Conservation (phyloP, 169 alveolate genomes). For the Eimeria brunetti region DNA sequence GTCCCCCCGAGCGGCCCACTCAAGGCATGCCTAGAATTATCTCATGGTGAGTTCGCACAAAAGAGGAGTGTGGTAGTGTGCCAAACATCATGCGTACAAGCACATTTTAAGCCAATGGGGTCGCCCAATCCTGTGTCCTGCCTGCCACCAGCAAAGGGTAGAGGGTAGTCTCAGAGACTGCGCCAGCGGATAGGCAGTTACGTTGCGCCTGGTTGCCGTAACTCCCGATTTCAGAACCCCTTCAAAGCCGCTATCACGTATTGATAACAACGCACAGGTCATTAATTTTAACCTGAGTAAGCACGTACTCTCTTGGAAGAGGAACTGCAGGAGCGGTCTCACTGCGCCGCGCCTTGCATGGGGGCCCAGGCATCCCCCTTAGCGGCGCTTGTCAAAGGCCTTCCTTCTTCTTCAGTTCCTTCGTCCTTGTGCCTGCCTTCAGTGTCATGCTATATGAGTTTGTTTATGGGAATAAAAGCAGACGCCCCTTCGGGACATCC, state of each 20-base stretch:
- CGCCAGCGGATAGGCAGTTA: not conserved
- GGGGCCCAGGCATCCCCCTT: not conserved
- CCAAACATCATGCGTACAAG: too few species aligned
- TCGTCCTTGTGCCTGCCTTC: not conserved
- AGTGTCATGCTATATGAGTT: not conserved
- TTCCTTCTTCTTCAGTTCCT: not conserved
- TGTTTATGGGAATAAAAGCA: not conserved
- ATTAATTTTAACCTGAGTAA: not conserved
- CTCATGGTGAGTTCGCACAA: too few species aligned
- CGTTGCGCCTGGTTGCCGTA: not conserved
- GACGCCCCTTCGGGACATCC: not conserved
- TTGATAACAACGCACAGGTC: not conserved
- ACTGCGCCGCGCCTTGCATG: not conserved
- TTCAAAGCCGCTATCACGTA: not conserved
- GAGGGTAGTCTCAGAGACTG: not conserved
- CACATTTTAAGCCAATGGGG: too few species aligned
- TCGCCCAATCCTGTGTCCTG: too few species aligned
- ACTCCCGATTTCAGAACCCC: not conserved
- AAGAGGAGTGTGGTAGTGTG: too few species aligned
- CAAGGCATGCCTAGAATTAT: too few species aligned
- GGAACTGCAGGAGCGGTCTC: not conserved
- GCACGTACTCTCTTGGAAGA: not conserved
- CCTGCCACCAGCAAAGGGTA: not conserved
- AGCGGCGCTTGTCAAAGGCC: not conserved
- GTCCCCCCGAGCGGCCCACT: too few species aligned